Percentiles rank a stretch among this genome's conserved stretches.
These are phyloP conservation scores for Persicaria maculosa DNA, from an alignment of 148 eudicot genomes.

Conservation along the genomic window DNA sequence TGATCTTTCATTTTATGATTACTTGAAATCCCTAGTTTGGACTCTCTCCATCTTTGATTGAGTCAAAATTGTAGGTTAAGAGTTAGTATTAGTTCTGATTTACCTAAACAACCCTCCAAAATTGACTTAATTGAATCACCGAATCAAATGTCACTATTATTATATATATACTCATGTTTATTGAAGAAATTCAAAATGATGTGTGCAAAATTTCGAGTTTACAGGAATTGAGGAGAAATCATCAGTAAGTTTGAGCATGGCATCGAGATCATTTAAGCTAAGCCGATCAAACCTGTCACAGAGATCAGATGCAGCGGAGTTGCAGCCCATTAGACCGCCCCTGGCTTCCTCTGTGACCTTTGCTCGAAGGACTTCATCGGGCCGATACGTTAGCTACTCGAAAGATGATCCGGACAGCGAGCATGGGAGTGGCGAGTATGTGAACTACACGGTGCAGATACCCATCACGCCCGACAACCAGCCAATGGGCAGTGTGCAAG, in stretches of 20 bases:
- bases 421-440: conserved; percentile 10
- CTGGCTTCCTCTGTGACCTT: conserved; percentile 17
- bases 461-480: conserved; percentile 26
- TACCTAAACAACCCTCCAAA: no score
- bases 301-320: conserved; percentile 12
- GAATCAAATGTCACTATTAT: no score
- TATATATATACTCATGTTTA: not conserved
- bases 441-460: conserved; percentile 27
- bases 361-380: conserved; percentile 22
- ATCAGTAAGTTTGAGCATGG: not conserved
- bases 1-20: no score
- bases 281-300: conserved; percentile 2
- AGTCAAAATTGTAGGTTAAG: no score
- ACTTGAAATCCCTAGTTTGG: no score
- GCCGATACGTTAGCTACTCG: conserved; percentile 20
- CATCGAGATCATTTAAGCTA: conserved; percentile 7
- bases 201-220: not conserved
- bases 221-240: conserved; percentile 1
- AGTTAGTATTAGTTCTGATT: no score
- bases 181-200: not conserved
- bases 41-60: no score
- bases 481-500: conserved; percentile 12
- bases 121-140: no score
- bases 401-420: conserved; percentile 25
- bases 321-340: conserved; percentile 5